phyloP scores from a whole-genome alignment of 2,329 filamentous ascomycete genomes.

The Monilinia laxa region DNA sequence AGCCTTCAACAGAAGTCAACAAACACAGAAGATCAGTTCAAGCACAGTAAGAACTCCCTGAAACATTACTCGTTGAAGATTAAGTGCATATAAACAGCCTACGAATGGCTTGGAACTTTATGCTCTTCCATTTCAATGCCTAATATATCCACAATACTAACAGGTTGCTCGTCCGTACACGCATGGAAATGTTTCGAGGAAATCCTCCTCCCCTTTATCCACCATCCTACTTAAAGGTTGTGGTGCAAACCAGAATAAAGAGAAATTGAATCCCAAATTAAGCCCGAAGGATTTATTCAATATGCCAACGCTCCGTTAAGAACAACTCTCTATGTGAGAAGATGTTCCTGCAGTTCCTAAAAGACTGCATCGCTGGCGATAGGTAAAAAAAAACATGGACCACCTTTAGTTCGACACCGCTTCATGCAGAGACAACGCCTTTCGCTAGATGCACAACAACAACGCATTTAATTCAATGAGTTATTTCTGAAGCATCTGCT shows the following conservation, averaged over 20 bases:
- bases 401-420: background rate
- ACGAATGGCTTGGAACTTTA: background rate
- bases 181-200: slow-evolving; percentile 34
- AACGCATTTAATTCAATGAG: too few species aligned
- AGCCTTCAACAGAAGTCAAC: background rate
- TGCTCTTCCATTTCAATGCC: background rate
- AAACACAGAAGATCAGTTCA: background rate
- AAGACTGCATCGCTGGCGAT: slow-evolving; percentile 69
- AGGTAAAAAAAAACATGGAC: background rate
- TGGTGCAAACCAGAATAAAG: slow-evolving; percentile 38
- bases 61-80: background rate
- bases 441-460: background rate
- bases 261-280: slow-evolving; percentile 40
- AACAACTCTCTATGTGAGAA: slow-evolving; percentile 64
- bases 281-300: slow-evolving; percentile 22
- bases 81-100: too few species aligned
- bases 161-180: background rate
- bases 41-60: background rate
- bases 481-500: background rate
- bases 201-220: slow-evolving; percentile 41
- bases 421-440: background rate
- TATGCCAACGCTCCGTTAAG: slow-evolving; percentile 82
- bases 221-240: slow-evolving; percentile 38
- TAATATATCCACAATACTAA: background rate
- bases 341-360: slow-evolving; percentile 68